Evolutionary conservation across 768 basidiomycete species (phyloP).

Genomic region (Mycena vulgaris): DNA sequence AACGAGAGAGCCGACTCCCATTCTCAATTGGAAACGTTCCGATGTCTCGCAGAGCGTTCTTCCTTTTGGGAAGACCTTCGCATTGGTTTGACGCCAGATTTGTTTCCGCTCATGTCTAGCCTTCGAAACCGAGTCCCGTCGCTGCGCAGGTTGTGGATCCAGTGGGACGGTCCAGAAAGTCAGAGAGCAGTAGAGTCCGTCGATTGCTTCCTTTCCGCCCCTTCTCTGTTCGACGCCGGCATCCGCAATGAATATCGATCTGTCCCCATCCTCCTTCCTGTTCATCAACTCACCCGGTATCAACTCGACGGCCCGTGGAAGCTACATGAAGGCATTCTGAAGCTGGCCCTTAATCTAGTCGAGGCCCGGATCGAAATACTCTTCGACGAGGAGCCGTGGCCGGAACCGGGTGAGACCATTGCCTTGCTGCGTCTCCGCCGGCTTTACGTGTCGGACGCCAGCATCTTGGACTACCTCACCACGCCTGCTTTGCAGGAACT

Average conservation of each 20-base stretch:
- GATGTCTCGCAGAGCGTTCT: background rate
- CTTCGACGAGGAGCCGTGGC: no score
- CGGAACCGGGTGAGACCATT: no score
- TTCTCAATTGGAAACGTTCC: background rate
- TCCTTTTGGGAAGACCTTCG: constrained; percentile 8
- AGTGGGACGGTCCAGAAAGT: background rate
- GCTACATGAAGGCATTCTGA: background rate
- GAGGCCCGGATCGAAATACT: no score
- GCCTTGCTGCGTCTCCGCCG: no score
- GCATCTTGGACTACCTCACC: no score
- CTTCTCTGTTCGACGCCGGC: background rate
- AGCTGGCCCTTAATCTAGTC: no score
- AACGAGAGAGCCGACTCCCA: background rate
- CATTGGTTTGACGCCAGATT: background rate
- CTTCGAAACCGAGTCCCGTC: background rate
- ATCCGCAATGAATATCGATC: background rate
- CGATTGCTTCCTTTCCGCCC: constrained; percentile 1
- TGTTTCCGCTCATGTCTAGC: background rate
- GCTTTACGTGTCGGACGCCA: no score
- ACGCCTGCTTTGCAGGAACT: no score
- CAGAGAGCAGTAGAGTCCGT: background rate
- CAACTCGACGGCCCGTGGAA: background rate
- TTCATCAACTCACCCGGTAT: background rate
- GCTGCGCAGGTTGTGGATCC: background rate
- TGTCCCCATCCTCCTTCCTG: background rate